Percentiles rank a stretch among this genome's conserved stretches.
These are phyloP conservation scores for Rhytidiadelphus loreus DNA, from an alignment of 225 moss, liverwort and hornwort genomes.

Conservation along the genomic window DNA sequence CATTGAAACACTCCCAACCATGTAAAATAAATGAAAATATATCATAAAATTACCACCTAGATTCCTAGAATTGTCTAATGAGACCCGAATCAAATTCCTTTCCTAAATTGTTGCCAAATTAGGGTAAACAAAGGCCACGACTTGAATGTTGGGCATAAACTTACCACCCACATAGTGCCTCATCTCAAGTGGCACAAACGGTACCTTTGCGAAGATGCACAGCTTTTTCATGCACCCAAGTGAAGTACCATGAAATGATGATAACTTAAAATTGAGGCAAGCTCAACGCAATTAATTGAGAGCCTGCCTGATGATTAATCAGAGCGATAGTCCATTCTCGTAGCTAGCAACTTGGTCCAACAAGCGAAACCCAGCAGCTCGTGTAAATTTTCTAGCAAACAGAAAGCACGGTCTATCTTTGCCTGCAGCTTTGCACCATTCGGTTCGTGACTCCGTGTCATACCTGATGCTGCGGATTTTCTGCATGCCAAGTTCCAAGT, in stretches of 20 bases:
- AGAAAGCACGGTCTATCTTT: slow-evolving; percentile 64
- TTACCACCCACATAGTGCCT: not conserved
- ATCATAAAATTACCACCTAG: too few species aligned
- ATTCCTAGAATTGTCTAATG: not conserved
- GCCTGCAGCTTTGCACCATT: slow-evolving; percentile 73
- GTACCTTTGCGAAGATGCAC: not conserved
- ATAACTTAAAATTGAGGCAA: too few species aligned
- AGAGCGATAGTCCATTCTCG: slow-evolving; percentile 3
- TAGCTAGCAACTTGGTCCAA: slow-evolving; percentile 50
- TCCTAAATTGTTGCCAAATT: not conserved
- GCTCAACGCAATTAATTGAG: not conserved
- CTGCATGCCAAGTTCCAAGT: not conserved
- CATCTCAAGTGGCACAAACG: not conserved
- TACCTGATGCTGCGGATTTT: slow-evolving; percentile 53
- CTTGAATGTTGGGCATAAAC: not conserved
- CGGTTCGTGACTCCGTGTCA: slow-evolving; percentile 66
- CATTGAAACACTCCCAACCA: not conserved
- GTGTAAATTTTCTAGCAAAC: slow-evolving; percentile 86
- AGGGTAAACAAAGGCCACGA: not conserved
- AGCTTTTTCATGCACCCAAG: not conserved
- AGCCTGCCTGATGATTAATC: not conserved
- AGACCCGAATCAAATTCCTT: not conserved
- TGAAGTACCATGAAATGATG: not conserved
- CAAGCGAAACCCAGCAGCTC: slow-evolving; percentile 76
- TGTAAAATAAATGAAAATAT: too few species aligned